A percentile compares a stretch with the other conserved stretches of the same genome.
Evolutionary conservation across 2,329 filamentous ascomycete genomes (phyloP).

Genomic region (Stachybotrys echinatus): DNA sequence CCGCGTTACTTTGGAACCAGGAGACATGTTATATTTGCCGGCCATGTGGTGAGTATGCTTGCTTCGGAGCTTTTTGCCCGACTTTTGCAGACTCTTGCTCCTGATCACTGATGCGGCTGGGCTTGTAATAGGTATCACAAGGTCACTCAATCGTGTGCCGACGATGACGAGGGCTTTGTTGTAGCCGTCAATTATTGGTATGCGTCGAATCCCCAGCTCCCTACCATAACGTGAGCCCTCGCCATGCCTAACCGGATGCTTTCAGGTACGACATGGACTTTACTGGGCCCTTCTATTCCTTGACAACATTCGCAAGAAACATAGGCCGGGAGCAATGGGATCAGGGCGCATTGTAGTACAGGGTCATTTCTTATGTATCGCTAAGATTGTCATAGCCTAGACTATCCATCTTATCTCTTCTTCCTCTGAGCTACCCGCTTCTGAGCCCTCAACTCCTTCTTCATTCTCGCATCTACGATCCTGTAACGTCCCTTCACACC

Average conservation of each 20-base stretch:
- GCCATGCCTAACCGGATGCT: neutral
- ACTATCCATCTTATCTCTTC: conserved; percentile 45
- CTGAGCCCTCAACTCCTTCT: conserved; percentile 88
- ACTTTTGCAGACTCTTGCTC: neutral
- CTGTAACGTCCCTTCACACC: conserved; percentile 96
- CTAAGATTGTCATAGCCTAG: too few species aligned
- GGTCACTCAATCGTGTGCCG: conserved; percentile 63
- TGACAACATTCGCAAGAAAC: conserved; percentile 44
- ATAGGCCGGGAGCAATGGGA: neutral
- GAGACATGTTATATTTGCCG: conserved; percentile 79
- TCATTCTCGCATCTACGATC: conserved; percentile 91
- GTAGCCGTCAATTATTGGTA: conserved; percentile 81
- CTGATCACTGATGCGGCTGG: neutral
- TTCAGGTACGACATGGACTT: conserved; percentile 77
- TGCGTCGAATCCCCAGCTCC: conserved; percentile 15
- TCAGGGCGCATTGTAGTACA: too few species aligned
- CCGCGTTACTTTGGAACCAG: conserved; percentile 62
- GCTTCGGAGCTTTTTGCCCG: neutral
- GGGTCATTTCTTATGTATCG: too few species aligned
- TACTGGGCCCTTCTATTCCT: conserved; percentile 60
- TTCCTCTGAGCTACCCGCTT: conserved; percentile 74
- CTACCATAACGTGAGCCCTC: too few species aligned
- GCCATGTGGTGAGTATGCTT: conserved; percentile 62
- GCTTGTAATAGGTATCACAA: conserved; percentile 63
- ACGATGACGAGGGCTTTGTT: conserved; percentile 68